These are phyloP conservation scores for Coelastrella sp. DNA, from an alignment of 139 green algal genomes.

Conservation along the genomic window DNA sequence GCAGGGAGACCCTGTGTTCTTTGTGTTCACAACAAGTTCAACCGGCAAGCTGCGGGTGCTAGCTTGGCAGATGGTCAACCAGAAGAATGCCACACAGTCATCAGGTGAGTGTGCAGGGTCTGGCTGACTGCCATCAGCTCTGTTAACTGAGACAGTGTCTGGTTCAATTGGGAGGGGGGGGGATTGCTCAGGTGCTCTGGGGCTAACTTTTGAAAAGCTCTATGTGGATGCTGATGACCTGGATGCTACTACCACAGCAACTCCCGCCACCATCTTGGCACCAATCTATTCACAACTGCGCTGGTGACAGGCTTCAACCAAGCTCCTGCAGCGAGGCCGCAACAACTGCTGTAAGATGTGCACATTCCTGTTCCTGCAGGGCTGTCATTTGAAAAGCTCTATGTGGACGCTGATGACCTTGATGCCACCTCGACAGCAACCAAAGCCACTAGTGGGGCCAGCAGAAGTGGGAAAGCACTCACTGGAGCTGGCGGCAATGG, in stretches of 20 bases:
- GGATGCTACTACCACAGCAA: neutral
- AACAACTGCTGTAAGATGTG: too few relatives aligned
- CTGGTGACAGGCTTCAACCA: too few relatives aligned
- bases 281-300: too few relatives aligned
- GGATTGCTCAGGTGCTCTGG: too few relatives aligned
- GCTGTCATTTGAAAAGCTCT: neutral
- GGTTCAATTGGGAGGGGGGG: too few relatives aligned
- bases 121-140: too few relatives aligned
- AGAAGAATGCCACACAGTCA: neutral
- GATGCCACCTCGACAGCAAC: neutral
- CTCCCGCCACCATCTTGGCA: too few relatives aligned
- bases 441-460: neutral
- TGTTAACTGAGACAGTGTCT: too few relatives aligned
- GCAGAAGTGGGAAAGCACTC: neutral
- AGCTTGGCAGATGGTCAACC: constrained; percentile 17
- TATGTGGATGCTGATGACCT: constrained; percentile 17
- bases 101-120: neutral
- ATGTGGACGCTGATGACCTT: constrained; percentile 18
- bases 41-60: neutral
- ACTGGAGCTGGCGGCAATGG: neutral
- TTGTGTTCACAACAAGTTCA: constrained; percentile 22
- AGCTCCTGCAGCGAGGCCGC: too few relatives aligned
- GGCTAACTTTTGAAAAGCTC: neutral
- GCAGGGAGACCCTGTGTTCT: constrained; percentile 10
- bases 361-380: neutral